phyloP scores from a whole-genome alignment of 495 filamentous ascomycete species.

The Acidiella bohemica region DNA sequence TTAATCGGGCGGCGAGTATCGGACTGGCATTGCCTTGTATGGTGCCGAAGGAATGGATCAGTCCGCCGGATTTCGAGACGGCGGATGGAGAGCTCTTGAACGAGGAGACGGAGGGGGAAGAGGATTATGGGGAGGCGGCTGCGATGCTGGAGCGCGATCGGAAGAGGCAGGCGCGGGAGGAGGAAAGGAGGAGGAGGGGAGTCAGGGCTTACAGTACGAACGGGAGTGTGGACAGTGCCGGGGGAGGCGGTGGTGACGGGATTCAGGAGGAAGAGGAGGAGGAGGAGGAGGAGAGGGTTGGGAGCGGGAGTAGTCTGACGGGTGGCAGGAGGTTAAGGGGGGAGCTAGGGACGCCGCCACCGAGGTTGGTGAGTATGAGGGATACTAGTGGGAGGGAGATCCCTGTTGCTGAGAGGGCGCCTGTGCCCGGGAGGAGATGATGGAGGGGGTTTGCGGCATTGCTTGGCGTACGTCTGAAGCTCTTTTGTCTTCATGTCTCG shows the following conservation, averaged over 20 bases:
- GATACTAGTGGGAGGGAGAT: conserved; percentile 23
- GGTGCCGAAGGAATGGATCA: conserved; percentile 66
- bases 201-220: too few relatives aligned
- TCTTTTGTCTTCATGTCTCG: too few relatives aligned
- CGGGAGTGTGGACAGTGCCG: neutral
- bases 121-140: conserved; percentile 38
- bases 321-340: conserved; percentile 17
- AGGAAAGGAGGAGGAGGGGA: conserved; percentile 1
- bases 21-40: conserved; percentile 65
- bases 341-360: conserved; percentile 8
- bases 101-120: conserved; percentile 39
- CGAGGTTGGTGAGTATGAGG: conserved; percentile 11
- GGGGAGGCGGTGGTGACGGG: neutral
- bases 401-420: conserved; percentile 23
- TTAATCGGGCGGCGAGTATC: conserved; percentile 68
- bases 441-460: too few relatives aligned
- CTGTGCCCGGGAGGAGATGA: conserved; percentile 12
- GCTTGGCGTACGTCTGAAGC: too few relatives aligned
- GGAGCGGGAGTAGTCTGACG: conserved; percentile 4
- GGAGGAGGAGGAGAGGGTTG: conserved; percentile 4
- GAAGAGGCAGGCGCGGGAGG: conserved; percentile 8
- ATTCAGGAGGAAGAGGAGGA: neutral
- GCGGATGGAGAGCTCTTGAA: conserved; percentile 54
- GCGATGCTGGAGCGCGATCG: conserved; percentile 33
- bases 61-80: conserved; percentile 57